phyloP scores from a whole-genome alignment of 2,329 filamentous ascomycete species.

The Aspergillus eucalypticola region DNA sequence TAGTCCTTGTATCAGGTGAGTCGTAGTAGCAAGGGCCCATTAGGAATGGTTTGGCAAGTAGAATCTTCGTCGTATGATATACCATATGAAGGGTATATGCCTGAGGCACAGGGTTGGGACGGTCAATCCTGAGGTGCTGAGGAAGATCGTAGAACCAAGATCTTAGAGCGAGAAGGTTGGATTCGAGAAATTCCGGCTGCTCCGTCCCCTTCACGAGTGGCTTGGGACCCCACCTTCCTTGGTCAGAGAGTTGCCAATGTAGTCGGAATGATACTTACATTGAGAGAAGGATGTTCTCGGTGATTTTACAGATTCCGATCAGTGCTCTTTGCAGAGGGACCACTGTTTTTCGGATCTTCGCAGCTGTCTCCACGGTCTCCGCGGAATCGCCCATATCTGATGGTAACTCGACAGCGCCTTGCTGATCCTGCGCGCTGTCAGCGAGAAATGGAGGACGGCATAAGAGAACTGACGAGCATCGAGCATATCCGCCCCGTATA shows the following conservation, averaged over 20 bases:
- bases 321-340: background rate
- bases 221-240: background rate
- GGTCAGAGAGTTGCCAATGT: too few relatives aligned
- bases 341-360: background rate
- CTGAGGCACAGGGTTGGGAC: constrained; percentile 28
- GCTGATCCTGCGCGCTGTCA: background rate
- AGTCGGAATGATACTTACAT: background rate
- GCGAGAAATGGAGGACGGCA: background rate
- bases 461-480: constrained; percentile 30
- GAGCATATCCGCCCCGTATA: constrained; percentile 41
- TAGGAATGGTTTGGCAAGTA: constrained; percentile 35
- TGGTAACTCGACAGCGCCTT: constrained; percentile 1
- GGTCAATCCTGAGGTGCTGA: constrained; percentile 32
- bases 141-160: constrained; percentile 40
- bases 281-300: background rate
- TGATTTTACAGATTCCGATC: background rate
- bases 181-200: constrained; percentile 27
- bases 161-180: constrained; percentile 34
- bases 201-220: background rate
- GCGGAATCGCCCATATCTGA: background rate
- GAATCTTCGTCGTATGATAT: constrained; percentile 36
- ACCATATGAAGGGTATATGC: constrained; percentile 38
- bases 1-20: background rate
- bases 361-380: background rate
- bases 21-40: background rate